Base-by-base conservation (phyloP, 1,284 basidiomycete genomes). In the Ceratobasidium sp. region DNA sequence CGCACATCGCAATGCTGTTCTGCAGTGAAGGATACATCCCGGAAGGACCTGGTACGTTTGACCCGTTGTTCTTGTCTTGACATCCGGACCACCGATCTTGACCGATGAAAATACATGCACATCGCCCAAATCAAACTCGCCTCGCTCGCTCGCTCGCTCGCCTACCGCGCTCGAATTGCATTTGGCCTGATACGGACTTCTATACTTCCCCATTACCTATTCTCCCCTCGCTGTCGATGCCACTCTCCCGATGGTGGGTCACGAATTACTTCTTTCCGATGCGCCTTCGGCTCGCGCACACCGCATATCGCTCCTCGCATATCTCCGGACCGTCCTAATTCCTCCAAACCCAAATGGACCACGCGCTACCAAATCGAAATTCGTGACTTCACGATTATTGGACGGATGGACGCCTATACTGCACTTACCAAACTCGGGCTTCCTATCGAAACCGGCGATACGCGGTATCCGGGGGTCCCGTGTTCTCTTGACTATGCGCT, bases 41-140 rank as follows among this genome's bases (percentile, higher is more conserved):
- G 41, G 57, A 73, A 63, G 69, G 69, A 44, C 69, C 69, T 33
- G 69, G 69, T 73, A 73, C 59, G 69, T 73, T 33, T 48, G 48
- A 56, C 59, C 45, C 69, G 22, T 24, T 45, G 24, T 22, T 72
- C 45, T 73, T 62, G 50, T 56, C 47, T 47, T 62, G 48, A 64
- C 14, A 19, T 27, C n/a, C 33, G 33, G 33, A 51, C 66, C 31
- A 53, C 59, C 57, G 59, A 63, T 63, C 69, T 63, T 73, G 69
- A 73, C 69, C 62, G 22, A 53, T 44, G 6, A 11, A 41, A 41
- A 41, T 41, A 5, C 11, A 41, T 41, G 36, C 48, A n/a, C 44
- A 54, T 66, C 36, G 45, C 36, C 36, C 51, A 22, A 56, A 57
- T 57, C 53, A 27, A 36, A 56, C 36, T 57, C 51, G 64, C 53